Conservation (phyloP, 2,329 filamentous ascomycete species). For the Neonectria sp. region DNA sequence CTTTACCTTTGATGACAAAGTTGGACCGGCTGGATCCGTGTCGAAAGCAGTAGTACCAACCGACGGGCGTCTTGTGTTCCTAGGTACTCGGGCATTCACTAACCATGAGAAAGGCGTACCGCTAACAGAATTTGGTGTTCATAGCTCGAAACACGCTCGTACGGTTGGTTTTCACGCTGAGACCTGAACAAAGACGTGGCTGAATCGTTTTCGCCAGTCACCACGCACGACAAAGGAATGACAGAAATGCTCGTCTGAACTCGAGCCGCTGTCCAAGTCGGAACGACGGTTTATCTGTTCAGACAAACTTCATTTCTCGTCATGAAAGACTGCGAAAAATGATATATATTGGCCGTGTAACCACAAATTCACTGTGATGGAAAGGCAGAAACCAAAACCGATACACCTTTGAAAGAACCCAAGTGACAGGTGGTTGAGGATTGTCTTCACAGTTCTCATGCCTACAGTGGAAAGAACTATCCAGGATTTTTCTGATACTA, state of each 20-base stretch:
- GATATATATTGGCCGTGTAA: background rate
- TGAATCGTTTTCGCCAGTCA: background rate
- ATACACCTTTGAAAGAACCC: background rate
- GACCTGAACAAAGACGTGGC: background rate
- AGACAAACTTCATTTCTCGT: too few relatives aligned
- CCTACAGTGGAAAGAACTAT: background rate
- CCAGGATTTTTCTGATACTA: background rate
- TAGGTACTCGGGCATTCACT: background rate
- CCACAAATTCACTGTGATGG: background rate
- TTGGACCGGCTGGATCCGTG: background rate
- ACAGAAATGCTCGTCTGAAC: slow-evolving; percentile 26
- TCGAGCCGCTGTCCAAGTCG: background rate
- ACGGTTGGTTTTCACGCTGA: background rate
- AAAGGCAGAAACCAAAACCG: background rate
- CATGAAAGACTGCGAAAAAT: background rate
- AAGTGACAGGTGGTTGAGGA: background rate
- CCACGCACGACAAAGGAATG: slow-evolving; percentile 8
- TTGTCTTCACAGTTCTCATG: background rate
- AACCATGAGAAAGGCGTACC: background rate
- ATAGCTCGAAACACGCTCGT: background rate
- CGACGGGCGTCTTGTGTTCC: background rate
- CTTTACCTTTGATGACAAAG: background rate
- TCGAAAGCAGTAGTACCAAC: background rate
- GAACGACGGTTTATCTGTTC: background rate
- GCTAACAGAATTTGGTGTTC: slow-evolving; percentile 25